Percentiles rank a stretch among this genome's conserved stretches.
Evolutionary conservation across 805 yeast species (phyloP).

Genomic region (Wickerhamomyces chambardii): DNA sequence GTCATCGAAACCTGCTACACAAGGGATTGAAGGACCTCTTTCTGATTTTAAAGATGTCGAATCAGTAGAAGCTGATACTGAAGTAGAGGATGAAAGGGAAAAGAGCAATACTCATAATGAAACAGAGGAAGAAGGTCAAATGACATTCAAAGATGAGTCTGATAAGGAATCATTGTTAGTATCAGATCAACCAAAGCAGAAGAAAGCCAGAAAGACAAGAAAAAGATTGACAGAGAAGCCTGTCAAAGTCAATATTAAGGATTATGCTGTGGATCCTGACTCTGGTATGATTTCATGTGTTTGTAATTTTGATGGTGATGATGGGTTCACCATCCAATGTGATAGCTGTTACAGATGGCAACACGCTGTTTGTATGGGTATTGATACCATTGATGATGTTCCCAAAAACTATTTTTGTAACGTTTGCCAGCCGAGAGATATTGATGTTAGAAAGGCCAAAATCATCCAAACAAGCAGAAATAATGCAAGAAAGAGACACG

Average conservation of each 20-base stretch:
- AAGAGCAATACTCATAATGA: slow-evolving; percentile 1
- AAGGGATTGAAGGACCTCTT: neutral
- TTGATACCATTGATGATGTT: slow-evolving; percentile 57
- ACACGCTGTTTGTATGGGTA: slow-evolving; percentile 86
- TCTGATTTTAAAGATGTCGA: too few relatives aligned
- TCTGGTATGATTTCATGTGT: slow-evolving; percentile 85
- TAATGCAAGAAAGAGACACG: slow-evolving; percentile 8
- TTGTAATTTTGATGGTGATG: slow-evolving; percentile 81
- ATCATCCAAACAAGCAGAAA: slow-evolving; percentile 25
- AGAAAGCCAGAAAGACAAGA: slow-evolving; percentile 2
- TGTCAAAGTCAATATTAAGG: slow-evolving; percentile 1
- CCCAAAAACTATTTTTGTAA: slow-evolving; percentile 83
- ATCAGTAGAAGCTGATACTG: neutral
- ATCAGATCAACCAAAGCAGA: slow-evolving; percentile 1
- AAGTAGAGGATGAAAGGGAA: too few relatives aligned
- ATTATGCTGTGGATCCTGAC: slow-evolving; percentile 66
- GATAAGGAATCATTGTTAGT: slow-evolving; percentile 1
- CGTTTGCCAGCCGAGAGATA: slow-evolving; percentile 50
- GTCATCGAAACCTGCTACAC: neutral
- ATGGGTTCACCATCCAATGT: slow-evolving; percentile 93
- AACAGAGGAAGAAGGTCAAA: slow-evolving; percentile 6
- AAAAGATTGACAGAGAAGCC: slow-evolving; percentile 5
- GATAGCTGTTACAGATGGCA: slow-evolving; percentile 92
- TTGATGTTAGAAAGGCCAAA: slow-evolving; percentile 35
- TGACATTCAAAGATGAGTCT: slow-evolving; percentile 1